phyloP scores from a whole-genome alignment of 169 alveolate genomes.

The Eimeria falciformis region DNA sequence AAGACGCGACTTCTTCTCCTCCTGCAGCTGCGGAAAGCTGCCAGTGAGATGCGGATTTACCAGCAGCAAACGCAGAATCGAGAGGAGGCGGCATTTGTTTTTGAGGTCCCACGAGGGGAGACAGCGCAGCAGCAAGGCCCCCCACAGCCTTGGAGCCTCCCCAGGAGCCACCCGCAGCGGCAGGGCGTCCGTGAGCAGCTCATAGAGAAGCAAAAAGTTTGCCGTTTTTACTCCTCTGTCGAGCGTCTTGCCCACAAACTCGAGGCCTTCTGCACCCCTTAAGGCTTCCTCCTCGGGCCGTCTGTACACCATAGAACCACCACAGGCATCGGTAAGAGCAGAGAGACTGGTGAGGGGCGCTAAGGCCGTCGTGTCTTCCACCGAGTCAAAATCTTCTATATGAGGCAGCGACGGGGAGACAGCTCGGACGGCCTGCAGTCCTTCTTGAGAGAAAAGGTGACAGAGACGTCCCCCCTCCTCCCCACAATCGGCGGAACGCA shows the following conservation, averaged over 20 bases:
- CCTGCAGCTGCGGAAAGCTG: conserved; percentile 70
- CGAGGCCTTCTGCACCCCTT: conserved; percentile 63
- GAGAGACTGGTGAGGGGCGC: conserved; percentile 17
- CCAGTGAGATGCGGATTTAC: conserved; percentile 76
- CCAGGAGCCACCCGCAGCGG: conserved; percentile 80
- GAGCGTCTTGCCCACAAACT: conserved; percentile 16
- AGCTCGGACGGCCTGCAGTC: neutral
- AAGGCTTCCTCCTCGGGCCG: conserved; percentile 69
- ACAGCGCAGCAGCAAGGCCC: conserved; percentile 79
- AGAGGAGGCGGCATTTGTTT: conserved; percentile 68
- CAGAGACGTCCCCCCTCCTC: neutral
- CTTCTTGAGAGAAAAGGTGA: neutral
- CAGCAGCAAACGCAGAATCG: conserved; percentile 78
- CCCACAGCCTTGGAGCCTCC: conserved; percentile 81
- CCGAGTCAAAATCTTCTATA: conserved; percentile 79
- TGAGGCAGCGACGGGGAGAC: conserved; percentile 79
- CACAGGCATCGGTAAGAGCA: conserved; percentile 33
- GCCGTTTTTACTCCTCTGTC: conserved; percentile 52
- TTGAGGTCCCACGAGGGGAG: conserved; percentile 81
- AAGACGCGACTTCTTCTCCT: conserved; percentile 41
- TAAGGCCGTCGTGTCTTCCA: conserved; percentile 11
- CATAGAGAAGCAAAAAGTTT: conserved; percentile 80
- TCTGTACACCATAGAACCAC: conserved; percentile 2
- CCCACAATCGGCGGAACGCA: neutral
- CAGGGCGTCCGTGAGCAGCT: conserved; percentile 76